These are phyloP conservation scores for Anethum foeniculum DNA, from an alignment of 140 eudicot genomes.

Conservation along the genomic window DNA sequence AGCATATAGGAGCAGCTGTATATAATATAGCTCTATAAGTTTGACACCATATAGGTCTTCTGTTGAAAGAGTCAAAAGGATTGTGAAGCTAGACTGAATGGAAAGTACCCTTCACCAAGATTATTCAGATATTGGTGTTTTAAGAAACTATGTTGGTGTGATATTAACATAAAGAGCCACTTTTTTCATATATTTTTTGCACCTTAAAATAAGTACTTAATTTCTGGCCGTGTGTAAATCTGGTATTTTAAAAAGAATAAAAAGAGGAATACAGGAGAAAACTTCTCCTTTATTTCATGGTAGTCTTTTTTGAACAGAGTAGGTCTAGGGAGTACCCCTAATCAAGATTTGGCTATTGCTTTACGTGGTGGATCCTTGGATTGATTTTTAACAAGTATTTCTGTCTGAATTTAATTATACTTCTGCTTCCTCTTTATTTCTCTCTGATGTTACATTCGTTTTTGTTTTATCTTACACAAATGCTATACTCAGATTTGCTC, in stretches of 20 bases:
- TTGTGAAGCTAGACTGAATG: not conserved
- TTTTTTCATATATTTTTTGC: not conserved
- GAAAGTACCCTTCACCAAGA: not conserved
- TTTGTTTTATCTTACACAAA: slow-evolving; percentile 12
- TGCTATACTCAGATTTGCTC: slow-evolving; percentile 51
- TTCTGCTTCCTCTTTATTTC: not conserved
- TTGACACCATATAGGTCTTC: not conserved
- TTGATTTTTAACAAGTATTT: not conserved
- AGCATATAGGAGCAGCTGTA: not conserved
- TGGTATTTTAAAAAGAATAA: not conserved
- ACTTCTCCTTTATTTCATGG: not conserved
- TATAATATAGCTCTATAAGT: not conserved
- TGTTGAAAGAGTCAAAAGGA: not conserved
- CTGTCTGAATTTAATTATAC: not conserved
- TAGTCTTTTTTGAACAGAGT: not conserved
- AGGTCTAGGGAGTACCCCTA: not conserved
- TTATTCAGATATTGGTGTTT: not conserved
- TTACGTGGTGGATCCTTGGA: not conserved
- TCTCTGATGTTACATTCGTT: not conserved
- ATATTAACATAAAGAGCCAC: not conserved
- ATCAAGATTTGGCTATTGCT: not conserved
- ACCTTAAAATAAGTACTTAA: not conserved
- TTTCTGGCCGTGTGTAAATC: not conserved
- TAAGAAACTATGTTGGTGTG: not conserved
- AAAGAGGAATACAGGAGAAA: not conserved